Evolutionary conservation across 140 eudicot genomes (phyloP).

Genomic region (Bidens hawaiensis): DNA sequence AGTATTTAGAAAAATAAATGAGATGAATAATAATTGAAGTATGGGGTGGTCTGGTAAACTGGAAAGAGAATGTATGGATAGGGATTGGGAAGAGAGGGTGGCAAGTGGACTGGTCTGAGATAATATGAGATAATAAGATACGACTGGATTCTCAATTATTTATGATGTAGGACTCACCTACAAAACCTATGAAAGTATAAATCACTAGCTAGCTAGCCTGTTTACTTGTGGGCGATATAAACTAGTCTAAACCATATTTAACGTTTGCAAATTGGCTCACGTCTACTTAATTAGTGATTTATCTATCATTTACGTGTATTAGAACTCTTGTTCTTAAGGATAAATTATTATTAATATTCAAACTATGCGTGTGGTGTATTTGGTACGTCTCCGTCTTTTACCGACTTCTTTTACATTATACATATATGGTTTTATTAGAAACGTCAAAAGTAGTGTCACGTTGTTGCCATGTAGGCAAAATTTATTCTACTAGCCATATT

Average conservation of each 20-base stretch:
- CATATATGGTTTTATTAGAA: no score
- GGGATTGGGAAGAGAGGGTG: slow-evolving; percentile 26
- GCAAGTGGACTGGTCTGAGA: slow-evolving; percentile 20
- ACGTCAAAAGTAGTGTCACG: no score
- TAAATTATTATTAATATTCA: no score
- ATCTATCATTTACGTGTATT: background rate
- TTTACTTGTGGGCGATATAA: background rate
- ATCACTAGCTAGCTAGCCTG: background rate
- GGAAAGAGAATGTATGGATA: slow-evolving; percentile 29
- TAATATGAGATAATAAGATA: no score
- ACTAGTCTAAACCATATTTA: background rate
- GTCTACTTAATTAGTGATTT: background rate
- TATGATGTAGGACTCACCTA: slow-evolving; percentile 27
- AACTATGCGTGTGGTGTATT: no score
- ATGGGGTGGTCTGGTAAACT: background rate
- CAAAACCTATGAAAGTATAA: slow-evolving; percentile 15
- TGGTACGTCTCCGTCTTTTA: no score
- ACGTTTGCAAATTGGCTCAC: background rate
- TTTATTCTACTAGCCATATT: no score
- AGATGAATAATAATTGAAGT: background rate
- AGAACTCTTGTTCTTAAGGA: background rate
- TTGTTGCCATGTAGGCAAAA: no score
- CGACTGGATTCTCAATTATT: slow-evolving; percentile 23
- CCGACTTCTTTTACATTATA: no score
- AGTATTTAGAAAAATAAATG: background rate